A percentile compares a stretch with the other conserved stretches of the same genome.
Conservation (phyloP, 2,329 filamentous ascomycete genomes). For the Penicillium sp. region DNA sequence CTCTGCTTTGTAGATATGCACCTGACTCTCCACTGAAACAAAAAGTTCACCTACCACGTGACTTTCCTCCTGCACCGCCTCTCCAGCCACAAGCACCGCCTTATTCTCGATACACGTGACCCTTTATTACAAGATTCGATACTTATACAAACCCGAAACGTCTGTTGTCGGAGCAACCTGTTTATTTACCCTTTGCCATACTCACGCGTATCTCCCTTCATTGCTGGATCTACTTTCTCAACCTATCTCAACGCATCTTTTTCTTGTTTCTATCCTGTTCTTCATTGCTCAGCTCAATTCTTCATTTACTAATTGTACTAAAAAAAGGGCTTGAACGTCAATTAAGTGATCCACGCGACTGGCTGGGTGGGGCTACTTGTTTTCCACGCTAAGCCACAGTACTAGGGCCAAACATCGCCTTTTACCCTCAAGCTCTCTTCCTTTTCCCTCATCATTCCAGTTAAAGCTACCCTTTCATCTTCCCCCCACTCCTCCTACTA, state of each 20-base stretch:
- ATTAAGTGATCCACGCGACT: constrained; percentile 31
- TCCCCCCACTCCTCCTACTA: constrained; percentile 11
- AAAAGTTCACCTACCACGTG: constrained; percentile 26
- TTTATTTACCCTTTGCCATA: constrained; percentile 19
- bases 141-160: constrained; percentile 2
- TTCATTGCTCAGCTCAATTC: constrained; percentile 1
- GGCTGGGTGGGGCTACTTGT: constrained; percentile 39
- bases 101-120: not conserved
- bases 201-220: constrained; percentile 25
- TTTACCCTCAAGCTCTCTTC: constrained; percentile 38
- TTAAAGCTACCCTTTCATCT: constrained; percentile 24
- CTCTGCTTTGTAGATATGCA: constrained; percentile 5
- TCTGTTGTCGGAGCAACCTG: constrained; percentile 52
- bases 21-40: constrained; percentile 7
- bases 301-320: not conserved
- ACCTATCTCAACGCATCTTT: constrained; percentile 1
- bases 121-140: constrained; percentile 1
- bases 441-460: constrained; percentile 32
- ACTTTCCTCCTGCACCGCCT: constrained; percentile 6
- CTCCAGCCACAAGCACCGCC: not conserved
- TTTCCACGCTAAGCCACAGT: constrained; percentile 39
- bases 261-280: constrained; percentile 8
- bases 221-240: constrained; percentile 22
- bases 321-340: constrained; percentile 9
- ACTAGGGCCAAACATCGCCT: constrained; percentile 44